These are phyloP conservation scores for Xylariaceae sp. DNA, from an alignment of 2,329 filamentous ascomycete genomes.

Conservation along the genomic window DNA sequence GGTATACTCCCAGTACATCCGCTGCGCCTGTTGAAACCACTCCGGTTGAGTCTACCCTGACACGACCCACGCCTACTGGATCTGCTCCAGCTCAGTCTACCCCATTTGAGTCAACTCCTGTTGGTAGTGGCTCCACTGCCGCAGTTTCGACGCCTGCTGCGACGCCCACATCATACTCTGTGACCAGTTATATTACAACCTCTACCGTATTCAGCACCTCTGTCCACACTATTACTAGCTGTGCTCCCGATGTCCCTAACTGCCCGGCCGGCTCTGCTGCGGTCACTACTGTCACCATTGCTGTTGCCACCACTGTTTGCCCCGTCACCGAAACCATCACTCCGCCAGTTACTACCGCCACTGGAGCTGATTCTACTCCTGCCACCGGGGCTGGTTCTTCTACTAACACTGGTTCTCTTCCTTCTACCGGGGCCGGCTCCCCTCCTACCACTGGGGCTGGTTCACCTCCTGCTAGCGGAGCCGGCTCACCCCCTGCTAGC, in stretches of 20 bases:
- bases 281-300: constrained; percentile 48
- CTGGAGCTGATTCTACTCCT: constrained; percentile 18
- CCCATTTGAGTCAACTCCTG: constrained; percentile 6
- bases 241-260: constrained; percentile 46
- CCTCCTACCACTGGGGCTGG: background rate
- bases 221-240: constrained; percentile 46
- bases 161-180: constrained; percentile 18
- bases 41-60: constrained; percentile 21
- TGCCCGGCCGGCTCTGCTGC: constrained; percentile 41
- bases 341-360: background rate
- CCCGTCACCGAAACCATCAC: constrained; percentile 51
- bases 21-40: constrained; percentile 14
- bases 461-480: too few species aligned
- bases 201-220: constrained; percentile 48
- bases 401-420: background rate
- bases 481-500: background rate
- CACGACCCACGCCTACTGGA: constrained; percentile 9
- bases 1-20: constrained; percentile 13
- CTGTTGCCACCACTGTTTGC: constrained; percentile 56
- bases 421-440: constrained; percentile 1
- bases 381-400: background rate
- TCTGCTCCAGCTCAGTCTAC: constrained; percentile 16
- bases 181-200: constrained; percentile 40
- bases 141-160: constrained; percentile 24
- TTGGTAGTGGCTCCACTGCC: constrained; percentile 18